Base-by-base conservation (phyloP, 352 stramenopile species). In the Saprolegnia diclina region DNA sequence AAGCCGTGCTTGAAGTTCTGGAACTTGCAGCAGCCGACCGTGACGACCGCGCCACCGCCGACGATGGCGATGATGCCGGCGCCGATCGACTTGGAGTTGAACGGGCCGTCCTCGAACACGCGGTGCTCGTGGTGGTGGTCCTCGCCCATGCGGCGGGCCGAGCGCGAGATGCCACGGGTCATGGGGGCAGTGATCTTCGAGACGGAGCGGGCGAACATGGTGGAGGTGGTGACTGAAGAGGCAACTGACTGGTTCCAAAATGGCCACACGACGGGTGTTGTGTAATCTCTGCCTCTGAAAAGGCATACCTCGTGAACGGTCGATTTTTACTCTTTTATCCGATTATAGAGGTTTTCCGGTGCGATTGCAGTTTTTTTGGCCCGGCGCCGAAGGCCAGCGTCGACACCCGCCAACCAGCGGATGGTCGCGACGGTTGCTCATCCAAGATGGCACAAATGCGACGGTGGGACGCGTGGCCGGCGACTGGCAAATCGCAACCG, bases 1-100 rank as follows among this genome's bases (percentile, higher is more conserved):
- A 94, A 94, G 35, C 86, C 86, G 78, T 91, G 84, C 83, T 94
- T 94, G 80, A 80, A 94, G 84, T 94, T 94, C 78, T 94, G 86
- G 78, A 91, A 90, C 76, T 84, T 86, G 74, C 85, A 74, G 63
- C 88, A 72, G 56, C 77, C 45, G 64, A 92, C 72, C 52, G 86
- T 85, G 32, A 91, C 79, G 48, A 64, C 79, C 21, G 88, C 72
- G 71, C 86, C 86, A 65, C 80, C 84, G 26, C 79, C 75, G 45
- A 89, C 82, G 24, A 69, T 69, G 48, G 92, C 81, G 69, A 90
- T 76, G 21, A 88, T 44, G 32, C 74, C 73, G 69, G 88, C 52
- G 26, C 80, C 79, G 66, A 78, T 78, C 52, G 88, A 83, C 72
- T 82, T 78, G 65, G 73, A 64, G 80, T 91, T 92, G 76, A 81